Base-by-base conservation (phyloP, 1,284 basidiomycete species). In the Golubevia sp. region DNA sequence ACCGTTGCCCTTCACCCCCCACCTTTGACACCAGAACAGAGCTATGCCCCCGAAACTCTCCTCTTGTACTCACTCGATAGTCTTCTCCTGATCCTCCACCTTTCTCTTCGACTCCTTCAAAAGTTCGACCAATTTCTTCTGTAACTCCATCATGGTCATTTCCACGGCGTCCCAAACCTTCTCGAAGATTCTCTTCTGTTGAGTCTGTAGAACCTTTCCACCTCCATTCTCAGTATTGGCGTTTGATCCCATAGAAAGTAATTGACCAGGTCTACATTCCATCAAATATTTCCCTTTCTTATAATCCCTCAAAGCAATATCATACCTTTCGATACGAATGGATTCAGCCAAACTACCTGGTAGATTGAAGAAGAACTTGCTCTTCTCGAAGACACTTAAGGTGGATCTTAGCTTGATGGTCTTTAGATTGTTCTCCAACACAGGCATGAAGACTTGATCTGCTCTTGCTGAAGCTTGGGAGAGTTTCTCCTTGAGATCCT, bases 341-440 rank as follows among this genome's bases (percentile, higher is more conserved):
- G 89, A 91, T 81, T 97, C 96, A 24, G 92, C 88, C n/a, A 99
- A 88, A 52, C 91, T 91, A 23, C 92, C 91, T 0, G 97, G 96
- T 21, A 99, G 87, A 79, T 97, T 98, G 88, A 99, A 99, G 84
- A 99, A 94, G 88, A 98, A 99, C 76, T 95, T 97, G 62, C 92
- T 95, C 55, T 94, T 89, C 73, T 99, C 96, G 74, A 99, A 98
- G 5, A 99, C 93, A 49, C 92, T 91, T 13, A 99, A 88, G 0
- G 97, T 98, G 0, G 91, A 93, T 25, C 94, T 90, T 7, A 99
- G 86, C 84, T 96, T 94, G 80, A 93, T 90, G 2, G 94, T 93
- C 81, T 98, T 99, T 61, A 93, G 91, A 2, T 94, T 91, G 73
- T 97, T 98, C 83, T 99, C 96, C 44, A 99, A 87, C 11, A 98